A percentile compares a stretch with the other conserved stretches of the same genome.
Evolutionary conservation across 2,329 filamentous ascomycete genomes (phyloP).

Genomic region (Arthrobotrys conoides): DNA sequence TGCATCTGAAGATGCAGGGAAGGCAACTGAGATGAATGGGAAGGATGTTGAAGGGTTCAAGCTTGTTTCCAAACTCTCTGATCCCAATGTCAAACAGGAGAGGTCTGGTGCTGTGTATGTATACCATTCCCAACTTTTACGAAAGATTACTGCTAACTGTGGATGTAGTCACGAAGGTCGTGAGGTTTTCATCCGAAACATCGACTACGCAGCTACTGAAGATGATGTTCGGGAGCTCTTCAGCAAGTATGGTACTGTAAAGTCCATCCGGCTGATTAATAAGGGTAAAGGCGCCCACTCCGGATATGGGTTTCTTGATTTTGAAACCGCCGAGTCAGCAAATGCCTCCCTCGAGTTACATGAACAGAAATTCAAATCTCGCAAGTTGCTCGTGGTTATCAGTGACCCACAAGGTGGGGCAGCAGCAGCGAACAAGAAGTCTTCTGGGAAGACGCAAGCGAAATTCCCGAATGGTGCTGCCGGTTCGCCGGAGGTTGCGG

Average conservation of each 20-base stretch:
- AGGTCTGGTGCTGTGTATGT: constrained; percentile 79
- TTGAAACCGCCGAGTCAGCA: constrained; percentile 77
- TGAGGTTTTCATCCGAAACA: constrained; percentile 82
- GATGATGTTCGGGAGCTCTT: constrained; percentile 80
- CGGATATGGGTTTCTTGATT: constrained; percentile 86
- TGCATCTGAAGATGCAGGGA: constrained; percentile 76
- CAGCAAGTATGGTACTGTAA: constrained; percentile 80
- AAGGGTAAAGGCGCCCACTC: constrained; percentile 78
- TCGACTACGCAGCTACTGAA: constrained; percentile 76
- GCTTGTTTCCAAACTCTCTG: constrained; percentile 84
- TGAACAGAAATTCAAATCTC: constrained; percentile 77
- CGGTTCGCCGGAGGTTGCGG: constrained; percentile 55
- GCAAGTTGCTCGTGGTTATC: constrained; percentile 75
- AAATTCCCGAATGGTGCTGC: constrained; percentile 68
- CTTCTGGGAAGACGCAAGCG: constrained; percentile 64
- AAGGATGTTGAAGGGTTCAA: constrained; percentile 77
- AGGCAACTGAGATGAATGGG: constrained; percentile 81
- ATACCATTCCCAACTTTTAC: not conserved
- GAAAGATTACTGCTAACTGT: constrained; percentile 24
- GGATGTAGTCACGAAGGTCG: constrained; percentile 77
- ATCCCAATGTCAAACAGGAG: constrained; percentile 82
- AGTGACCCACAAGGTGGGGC: constrained; percentile 66
- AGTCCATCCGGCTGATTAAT: constrained; percentile 77
- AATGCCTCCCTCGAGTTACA: constrained; percentile 78
- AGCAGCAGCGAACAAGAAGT: constrained; percentile 66